Percentiles rank a stretch among this genome's conserved stretches.
Conservation (phyloP, 495 filamentous ascomycete genomes). For the Glutinoglossum americanum region DNA sequence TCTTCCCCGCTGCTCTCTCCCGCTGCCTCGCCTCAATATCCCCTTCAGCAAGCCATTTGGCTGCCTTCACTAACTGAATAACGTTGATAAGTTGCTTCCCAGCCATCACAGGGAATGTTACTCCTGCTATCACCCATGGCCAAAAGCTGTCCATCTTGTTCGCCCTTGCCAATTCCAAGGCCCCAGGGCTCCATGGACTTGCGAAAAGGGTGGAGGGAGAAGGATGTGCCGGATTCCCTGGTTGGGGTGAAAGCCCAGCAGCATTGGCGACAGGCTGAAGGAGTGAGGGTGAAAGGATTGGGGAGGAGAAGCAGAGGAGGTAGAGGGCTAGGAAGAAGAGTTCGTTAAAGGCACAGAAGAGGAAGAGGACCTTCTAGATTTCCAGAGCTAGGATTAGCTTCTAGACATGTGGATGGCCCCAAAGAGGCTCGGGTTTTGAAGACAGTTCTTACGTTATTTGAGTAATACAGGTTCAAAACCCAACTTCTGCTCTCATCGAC, state of each 20-base stretch:
- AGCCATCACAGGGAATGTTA: slow-evolving; percentile 69
- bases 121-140: slow-evolving; percentile 74
- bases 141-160: slow-evolving; percentile 77
- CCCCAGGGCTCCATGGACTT: slow-evolving; percentile 74
- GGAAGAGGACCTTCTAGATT: slow-evolving; percentile 66
- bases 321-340: slow-evolving; percentile 95
- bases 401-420: not conserved
- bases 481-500: slow-evolving; percentile 57
- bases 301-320: slow-evolving; percentile 87
- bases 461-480: slow-evolving; percentile 87
- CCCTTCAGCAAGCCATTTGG: slow-evolving; percentile 77
- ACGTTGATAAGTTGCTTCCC: slow-evolving; percentile 88
- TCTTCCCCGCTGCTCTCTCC: slow-evolving; percentile 26
- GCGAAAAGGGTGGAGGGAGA: slow-evolving; percentile 47
- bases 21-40: slow-evolving; percentile 38
- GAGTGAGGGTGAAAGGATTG: slow-evolving; percentile 62
- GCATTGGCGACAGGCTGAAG: slow-evolving; percentile 27
- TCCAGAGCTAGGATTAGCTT: slow-evolving; percentile 3
- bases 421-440: not conserved
- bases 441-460: slow-evolving; percentile 53
- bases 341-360: slow-evolving; percentile 80
- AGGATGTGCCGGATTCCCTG: slow-evolving; percentile 42
- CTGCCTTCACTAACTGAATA: slow-evolving; percentile 83
- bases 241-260: slow-evolving; percentile 31
- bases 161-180: slow-evolving; percentile 70